A percentile compares a stretch with the other conserved stretches of the same genome.
Evolutionary conservation across 306 rosid genomes (phyloP).

Genomic region (Dicorynia guianensis): DNA sequence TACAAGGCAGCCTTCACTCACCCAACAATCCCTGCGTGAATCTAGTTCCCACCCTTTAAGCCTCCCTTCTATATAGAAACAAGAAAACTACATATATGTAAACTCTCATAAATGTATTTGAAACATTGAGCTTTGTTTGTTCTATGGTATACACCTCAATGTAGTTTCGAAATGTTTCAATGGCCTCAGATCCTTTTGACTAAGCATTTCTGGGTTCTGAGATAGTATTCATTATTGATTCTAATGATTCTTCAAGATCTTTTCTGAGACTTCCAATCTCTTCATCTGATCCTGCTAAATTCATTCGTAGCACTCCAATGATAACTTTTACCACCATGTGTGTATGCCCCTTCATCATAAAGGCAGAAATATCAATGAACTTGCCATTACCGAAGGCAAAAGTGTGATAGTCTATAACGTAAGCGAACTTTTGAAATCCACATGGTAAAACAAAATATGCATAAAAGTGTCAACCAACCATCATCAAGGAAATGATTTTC

Average conservation of each 20-base stretch:
- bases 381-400: neutral
- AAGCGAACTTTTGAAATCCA: neutral
- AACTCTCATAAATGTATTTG: neutral
- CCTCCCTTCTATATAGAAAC: conserved; percentile 63
- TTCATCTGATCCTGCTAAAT: conserved; percentile 76
- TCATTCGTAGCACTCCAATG: conserved; percentile 89
- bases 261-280: conserved; percentile 81
- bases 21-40: conserved; percentile 94
- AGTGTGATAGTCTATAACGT: neutral
- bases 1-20: conserved; percentile 87
- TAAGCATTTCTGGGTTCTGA: conserved; percentile 76
- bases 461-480: conserved; percentile 51
- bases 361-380: conserved; percentile 1
- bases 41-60: conserved; percentile 91
- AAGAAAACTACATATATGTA: neutral
- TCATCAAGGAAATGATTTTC: conserved; percentile 94
- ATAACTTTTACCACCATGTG: conserved; percentile 88
- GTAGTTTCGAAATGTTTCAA: conserved; percentile 69
- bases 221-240: conserved; percentile 63
- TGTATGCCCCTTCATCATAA: conserved; percentile 67
- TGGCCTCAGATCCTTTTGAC: conserved; percentile 69
- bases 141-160: conserved; percentile 59
- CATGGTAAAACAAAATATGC: neutral
- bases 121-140: neutral
- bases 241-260: conserved; percentile 80